Evolutionary conservation across 2,329 filamentous ascomycete species (phyloP), one percentile per base, ranked within the genome.

Genomic region (Verticillium dahliae): DNA sequence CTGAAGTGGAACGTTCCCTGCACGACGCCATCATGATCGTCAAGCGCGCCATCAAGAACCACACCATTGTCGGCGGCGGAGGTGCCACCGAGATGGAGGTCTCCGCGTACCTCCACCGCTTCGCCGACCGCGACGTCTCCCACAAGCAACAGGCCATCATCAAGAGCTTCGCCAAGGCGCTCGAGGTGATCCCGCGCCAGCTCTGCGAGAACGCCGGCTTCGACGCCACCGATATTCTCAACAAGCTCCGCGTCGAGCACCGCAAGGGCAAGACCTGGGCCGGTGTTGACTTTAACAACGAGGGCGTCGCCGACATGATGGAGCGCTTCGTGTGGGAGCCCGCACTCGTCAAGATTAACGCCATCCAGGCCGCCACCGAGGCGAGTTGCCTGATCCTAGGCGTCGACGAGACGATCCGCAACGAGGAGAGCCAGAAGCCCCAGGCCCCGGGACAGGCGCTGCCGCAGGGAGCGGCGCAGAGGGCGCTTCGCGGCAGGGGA

Each of bases 1-100:
- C 95, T 62, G 95, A 99, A 77, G 95, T 97, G 1, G 95, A 99
- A 82, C 91, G 95, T 66, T 97, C 92, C 73, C 85, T 99, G 67
- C 95, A 99, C 82, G 95, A 99, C 72, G 95, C 95, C 69, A 98
- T 99, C 78, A 99, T 99, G 95, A 97, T 99, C 71, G 95, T 99
- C 73, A 98, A 98, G 86, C 92, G 96, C 65, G 92, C 95, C 34
- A 92, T 98, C 77, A 92, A 91, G 81, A 96, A 98, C 82, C 89
- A 89, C 72, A 90, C 86, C 73, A 97, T 99, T 67, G 95, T 99
- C 33, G 95, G 93, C 56, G 95, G 95, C 70, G 95, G 95, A 69
- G 95, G 95, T 74, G 94, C 95, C 18, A 88, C 84, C 70, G 95
- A 99, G 82, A 98, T 99, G 94, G 95, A 98, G 76, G 78, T 98